A percentile compares a stretch with the other conserved stretches of the same genome.
phyloP scores from a whole-genome alignment of 176 grass and related monocot species.

The Hordeum vulgare region DNA sequence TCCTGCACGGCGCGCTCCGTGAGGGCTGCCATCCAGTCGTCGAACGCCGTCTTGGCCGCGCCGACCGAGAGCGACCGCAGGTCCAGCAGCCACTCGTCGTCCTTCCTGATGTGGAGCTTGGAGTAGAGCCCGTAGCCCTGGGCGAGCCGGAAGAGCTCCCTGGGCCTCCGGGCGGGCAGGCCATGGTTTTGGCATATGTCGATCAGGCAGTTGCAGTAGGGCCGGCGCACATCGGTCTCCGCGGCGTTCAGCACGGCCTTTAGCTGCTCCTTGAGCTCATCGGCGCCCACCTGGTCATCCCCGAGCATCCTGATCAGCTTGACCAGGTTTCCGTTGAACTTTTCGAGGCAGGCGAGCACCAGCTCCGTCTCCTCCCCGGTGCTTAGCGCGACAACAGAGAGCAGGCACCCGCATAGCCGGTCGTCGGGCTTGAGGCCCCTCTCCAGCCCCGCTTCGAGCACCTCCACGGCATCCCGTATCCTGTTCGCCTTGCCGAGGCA shows the following conservation, averaged over 20 bases:
- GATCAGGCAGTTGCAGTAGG: constrained; percentile 95
- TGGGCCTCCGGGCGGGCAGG: constrained; percentile 41
- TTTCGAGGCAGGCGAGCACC: constrained; percentile 54
- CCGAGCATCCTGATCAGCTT: constrained; percentile 58
- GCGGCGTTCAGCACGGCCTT: constrained; percentile 38
- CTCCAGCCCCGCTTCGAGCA: constrained; percentile 38
- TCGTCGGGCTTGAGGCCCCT: constrained; percentile 59
- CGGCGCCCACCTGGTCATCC: background rate
- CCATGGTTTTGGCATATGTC: constrained; percentile 68
- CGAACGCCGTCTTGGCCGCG: constrained; percentile 72
- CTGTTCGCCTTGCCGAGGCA: constrained; percentile 70
- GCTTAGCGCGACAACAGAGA: constrained; percentile 59
- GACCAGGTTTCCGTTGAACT: constrained; percentile 49
- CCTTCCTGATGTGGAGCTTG: constrained; percentile 41
- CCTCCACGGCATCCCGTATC: constrained; percentile 42
- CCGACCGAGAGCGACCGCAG: constrained; percentile 63
- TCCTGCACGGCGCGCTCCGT: constrained; percentile 9
- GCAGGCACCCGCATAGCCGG: constrained; percentile 74
- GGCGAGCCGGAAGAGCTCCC: constrained; percentile 60
- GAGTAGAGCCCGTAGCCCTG: constrained; percentile 54
- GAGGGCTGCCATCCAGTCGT: constrained; percentile 61
- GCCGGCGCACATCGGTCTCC: constrained; percentile 42
- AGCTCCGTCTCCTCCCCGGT: constrained; percentile 32
- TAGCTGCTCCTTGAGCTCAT: constrained; percentile 34
- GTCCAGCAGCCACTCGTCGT: constrained; percentile 66